Conservation (phyloP, 2,329 filamentous ascomycete species). For the Grosmannia penicillata region DNA sequence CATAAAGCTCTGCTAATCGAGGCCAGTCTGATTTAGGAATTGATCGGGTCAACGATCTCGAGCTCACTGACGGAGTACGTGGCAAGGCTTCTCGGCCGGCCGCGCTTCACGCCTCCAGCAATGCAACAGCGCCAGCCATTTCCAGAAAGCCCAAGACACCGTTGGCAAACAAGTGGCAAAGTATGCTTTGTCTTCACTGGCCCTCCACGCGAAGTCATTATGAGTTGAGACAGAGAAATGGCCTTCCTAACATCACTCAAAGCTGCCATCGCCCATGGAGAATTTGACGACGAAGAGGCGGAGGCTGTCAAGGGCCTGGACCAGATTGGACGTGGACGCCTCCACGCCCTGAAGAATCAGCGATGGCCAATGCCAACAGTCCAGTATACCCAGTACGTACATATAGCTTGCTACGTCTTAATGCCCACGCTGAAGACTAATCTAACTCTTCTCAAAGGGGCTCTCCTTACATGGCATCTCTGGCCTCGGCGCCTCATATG, state of each 20-base stretch:
- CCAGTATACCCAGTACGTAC: neutral
- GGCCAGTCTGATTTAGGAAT: conserved; percentile 6
- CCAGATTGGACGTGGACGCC: conserved; percentile 8
- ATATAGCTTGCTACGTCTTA: neutral
- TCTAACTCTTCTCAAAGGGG: too few species aligned
- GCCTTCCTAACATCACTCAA: neutral
- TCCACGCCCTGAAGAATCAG: conserved; percentile 6
- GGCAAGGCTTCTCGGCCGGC: too few species aligned
- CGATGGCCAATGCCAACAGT: neutral
- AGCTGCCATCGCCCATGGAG: conserved; percentile 8
- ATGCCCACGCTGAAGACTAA: too few species aligned
- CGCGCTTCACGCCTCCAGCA: too few species aligned
- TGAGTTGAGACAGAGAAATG: neutral
- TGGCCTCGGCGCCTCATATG: too few species aligned
- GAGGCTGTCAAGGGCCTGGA: conserved; percentile 9
- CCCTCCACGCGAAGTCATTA: too few species aligned
- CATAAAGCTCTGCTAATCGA: neutral
- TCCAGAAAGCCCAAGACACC: neutral
- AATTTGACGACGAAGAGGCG: conserved; percentile 11
- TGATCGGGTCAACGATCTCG: conserved; percentile 7
- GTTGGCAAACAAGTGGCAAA: neutral
- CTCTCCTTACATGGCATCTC: too few species aligned
- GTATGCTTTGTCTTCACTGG: neutral
- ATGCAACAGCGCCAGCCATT: too few species aligned
- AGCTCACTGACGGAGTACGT: conserved; percentile 5